Base-by-base conservation (phyloP, 2,329 filamentous ascomycete species). In the Nothomitra cinnamomea region DNA sequence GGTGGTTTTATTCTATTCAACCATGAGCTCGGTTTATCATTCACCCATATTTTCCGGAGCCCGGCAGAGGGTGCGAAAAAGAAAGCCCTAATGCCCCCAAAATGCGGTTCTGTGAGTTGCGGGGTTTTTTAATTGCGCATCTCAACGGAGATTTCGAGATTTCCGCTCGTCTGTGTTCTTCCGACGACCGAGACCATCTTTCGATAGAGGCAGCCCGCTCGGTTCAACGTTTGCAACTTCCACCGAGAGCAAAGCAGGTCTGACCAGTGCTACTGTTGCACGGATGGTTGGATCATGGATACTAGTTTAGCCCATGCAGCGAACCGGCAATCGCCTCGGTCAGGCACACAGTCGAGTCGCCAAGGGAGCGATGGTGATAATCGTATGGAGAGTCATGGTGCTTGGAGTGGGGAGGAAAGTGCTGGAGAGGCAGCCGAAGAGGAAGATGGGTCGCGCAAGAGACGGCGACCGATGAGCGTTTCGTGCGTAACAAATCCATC, bases 381-480 rank as follows among this genome's bases (percentile, higher is more conserved):
- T 35, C 45, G 45, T n/a, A 8, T 49, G 17, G 60, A 57, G n/a
- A 60, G 59, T 5, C 61, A 63, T 25, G 65, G 65, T 35, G 64
- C 60, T 42, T 72, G 69, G 60, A 71, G 66, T 56, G 66, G 59
- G 51, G 67, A 67, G 12, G 67, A 69, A 28, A 61, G 60, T 40
- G 57, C 50, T 24, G 65, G 62, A 15, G 66, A 62, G 17, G 64
- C 62, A 7, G 64, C 65, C 61, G 64, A 63, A 60, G 64, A 65
- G 55, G 61, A 59, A 54, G 69, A 59, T 25, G 56, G 60, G 22
- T 62, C 60, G 36, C 64, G 67, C 51, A 76, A 76, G 63, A 71
- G 72, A 56, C 73, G 72, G 63, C 65, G 74, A 54, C 71, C 71
- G 43, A 67, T 75, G 63, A 70, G 68, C 51, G 75, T 77, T 35